phyloP scores from a whole-genome alignment of 768 basidiomycete genomes.

The Rhodotorula sphaerocarpa region DNA sequence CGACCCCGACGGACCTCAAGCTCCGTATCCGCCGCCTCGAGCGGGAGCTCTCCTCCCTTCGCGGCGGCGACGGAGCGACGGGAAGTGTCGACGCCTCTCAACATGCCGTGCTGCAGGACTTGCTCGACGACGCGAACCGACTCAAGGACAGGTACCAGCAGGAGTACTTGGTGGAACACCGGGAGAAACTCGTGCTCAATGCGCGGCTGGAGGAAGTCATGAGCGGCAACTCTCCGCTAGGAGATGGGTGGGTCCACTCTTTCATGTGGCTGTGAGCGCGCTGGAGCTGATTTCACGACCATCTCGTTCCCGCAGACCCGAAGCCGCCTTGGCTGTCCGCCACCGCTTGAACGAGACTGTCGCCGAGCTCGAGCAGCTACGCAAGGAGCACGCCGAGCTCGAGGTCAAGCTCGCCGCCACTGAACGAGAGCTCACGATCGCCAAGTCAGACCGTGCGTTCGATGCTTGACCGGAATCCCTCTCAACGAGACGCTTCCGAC shows the following conservation, averaged over 20 bases:
- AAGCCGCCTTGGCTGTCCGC: constrained; percentile 79
- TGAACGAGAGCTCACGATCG: constrained; percentile 64
- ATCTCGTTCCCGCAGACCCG: too few species aligned
- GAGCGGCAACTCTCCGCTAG: constrained; percentile 64
- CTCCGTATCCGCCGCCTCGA: constrained; percentile 72
- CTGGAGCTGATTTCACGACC: too few species aligned
- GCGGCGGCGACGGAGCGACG: too few species aligned
- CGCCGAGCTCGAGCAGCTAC: constrained; percentile 64
- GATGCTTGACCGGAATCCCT: too few species aligned
- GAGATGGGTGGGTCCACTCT: constrained; percentile 64
- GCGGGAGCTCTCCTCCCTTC: constrained; percentile 66
- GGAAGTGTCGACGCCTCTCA: constrained; percentile 68
- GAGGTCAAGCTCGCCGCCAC: constrained; percentile 60
- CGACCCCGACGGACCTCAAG: constrained; percentile 85
- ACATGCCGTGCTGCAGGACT: constrained; percentile 76
- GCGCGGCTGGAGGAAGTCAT: constrained; percentile 79
- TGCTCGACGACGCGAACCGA: constrained; percentile 80
- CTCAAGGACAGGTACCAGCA: constrained; percentile 82
- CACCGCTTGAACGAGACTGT: constrained; percentile 79
- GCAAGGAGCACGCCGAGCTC: constrained; percentile 61
- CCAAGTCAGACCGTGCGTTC: constrained; percentile 69
- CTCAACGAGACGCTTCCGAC: too few species aligned
- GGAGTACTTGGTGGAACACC: constrained; percentile 75
- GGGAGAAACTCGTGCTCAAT: constrained; percentile 70
- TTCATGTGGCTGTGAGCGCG: too few species aligned